phyloP scores from a whole-genome alignment of 2,329 filamentous ascomycete species.

The Fusarium penzigii region DNA sequence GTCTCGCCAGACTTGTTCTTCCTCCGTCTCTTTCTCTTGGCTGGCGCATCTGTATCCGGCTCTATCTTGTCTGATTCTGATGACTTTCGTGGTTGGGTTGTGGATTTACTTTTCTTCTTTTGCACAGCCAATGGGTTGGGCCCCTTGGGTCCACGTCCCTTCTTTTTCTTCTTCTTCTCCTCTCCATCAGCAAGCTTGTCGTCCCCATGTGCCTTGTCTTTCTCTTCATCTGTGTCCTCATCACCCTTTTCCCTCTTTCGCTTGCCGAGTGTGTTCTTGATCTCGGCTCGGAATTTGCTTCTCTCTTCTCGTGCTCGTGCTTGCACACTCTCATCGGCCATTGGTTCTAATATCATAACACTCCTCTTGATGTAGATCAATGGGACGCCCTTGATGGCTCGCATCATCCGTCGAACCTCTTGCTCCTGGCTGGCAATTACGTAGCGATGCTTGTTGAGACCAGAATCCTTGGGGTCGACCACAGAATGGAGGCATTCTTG shows the following conservation, averaged over 20 bases:
- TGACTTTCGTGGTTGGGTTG: constrained; percentile 33
- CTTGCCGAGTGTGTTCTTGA: constrained; percentile 55
- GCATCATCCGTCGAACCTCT: constrained; percentile 63
- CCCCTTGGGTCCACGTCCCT: constrained; percentile 62
- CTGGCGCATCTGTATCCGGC: constrained; percentile 23
- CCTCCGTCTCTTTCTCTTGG: constrained; percentile 35
- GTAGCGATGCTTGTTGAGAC: constrained; percentile 77
- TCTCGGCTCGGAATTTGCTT: constrained; percentile 70
- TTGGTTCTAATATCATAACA: constrained; percentile 72
- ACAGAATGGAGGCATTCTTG: constrained; percentile 72
- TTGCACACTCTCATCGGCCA: constrained; percentile 67
- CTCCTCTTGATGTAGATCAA: constrained; percentile 77
- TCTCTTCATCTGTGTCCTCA: constrained; percentile 33
- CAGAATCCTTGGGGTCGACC: constrained; percentile 73
- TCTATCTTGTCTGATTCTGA: constrained; percentile 33
- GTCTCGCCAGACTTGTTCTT: constrained; percentile 30
- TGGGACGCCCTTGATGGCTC: constrained; percentile 70
- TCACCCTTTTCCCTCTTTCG: constrained; percentile 51
- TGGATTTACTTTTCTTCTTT: constrained; percentile 59
- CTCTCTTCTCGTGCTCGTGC: constrained; percentile 69
- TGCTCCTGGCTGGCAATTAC: constrained; percentile 74
- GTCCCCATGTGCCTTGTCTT: constrained; percentile 21
- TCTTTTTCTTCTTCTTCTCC: constrained; percentile 56
- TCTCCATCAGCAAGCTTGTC: constrained; percentile 11
- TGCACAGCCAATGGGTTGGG: constrained; percentile 72